Base-by-base conservation (phyloP, 2,329 filamentous ascomycete species). In the Tolypocladium ophioglossoides region DNA sequence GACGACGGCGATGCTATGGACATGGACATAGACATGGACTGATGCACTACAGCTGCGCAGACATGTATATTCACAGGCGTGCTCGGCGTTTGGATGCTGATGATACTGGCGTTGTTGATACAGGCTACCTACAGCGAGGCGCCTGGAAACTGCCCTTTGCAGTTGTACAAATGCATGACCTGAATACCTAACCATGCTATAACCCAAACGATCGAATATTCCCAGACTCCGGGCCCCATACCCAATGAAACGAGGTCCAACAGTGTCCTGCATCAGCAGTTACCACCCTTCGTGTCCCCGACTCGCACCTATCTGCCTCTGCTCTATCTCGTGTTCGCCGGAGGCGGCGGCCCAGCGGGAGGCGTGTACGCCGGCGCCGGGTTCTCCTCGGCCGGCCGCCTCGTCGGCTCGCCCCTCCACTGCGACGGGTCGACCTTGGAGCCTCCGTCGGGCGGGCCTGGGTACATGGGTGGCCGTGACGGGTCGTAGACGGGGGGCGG, bases 1-100 rank as follows among this genome's bases (percentile, higher is more conserved):
- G 57, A 57, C 7, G 52, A 85, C 61, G 71, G 72, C 1, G 84
- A 87, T 64, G 83, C 78, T 16, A 89, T 88, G 85, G 84, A 87
- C 27, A 27, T n/a, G n/a, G n/a, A n/a, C 52, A 69, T 87, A 62
- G 84, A 83, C 52, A 70, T 87, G 62, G 84, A 83, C 56, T 79
- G 67, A 65, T 46, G 27, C 24, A n/a, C 34, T 35, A 22, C 14
- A 4, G 20, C 34, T 35, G 38, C 32, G 22, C 39, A 16, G 16
- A 47, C 10, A 24, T 9, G 14, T 16, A 32, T 38, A 41, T 37
- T 46, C 35, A n/a, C 14, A 20, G 37, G 11, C 20, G 5, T 8
- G 18, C 4, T 41, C 6, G 50, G 50, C 50, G 50, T 52, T 52
- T 35, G 18, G 30, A 35, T 8, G 2, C 2, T 52, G 38, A 52